Evolutionary conservation across 116 monocot genomes (phyloP), one percentile per base, ranked within the genome.

Genomic region (Cymodocea nodosa): DNA sequence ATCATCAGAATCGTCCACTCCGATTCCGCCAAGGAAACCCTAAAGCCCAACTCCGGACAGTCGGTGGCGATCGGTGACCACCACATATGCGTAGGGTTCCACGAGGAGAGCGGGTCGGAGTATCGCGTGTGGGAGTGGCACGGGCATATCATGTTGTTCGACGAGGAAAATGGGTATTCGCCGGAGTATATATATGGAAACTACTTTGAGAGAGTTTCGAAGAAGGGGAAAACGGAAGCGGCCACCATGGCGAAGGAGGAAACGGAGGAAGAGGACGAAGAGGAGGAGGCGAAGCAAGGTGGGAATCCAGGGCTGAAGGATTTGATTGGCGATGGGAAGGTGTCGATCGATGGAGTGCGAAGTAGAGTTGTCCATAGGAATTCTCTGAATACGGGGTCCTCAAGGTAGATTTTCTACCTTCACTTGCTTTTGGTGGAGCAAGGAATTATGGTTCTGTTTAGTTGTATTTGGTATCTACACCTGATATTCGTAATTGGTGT

Each of bases 81-180:
- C 70, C 80, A 79, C 68, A 73, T 94, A 44, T 94, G 94, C 72
- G 90, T 90, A 39, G 90, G 85, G 10, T 76, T 80, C 64, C 87
- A 90, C 71, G 85, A 80, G 49, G 90, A 95, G 59, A 18, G 73
- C 11, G 83, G 68, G 15, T 72, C 83, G 9, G 83, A 82, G 66
- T 85, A 95, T 56, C 63, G 87, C 17, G 81, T 95, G 0, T 95
- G 95, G 95, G 95, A 95, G 71, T 95, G 95, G 95, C 95, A 95
- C 66, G 95, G 95, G 13, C 95, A 95, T 62, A 69, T 95, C 35
- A 90, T 95, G 95, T 24, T 95, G 59, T 95, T 85, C 57, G 90
- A 90, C 52, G 83, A 90, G 56, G 85, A 85, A 63, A 83, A 80
- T 19, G 95, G 95, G 34, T 90, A 85, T 73, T 73, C 79, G 1